Evolutionary conservation across 495 filamentous ascomycete genomes (phyloP), one percentile per base, ranked within the genome.

Genomic region (Aspergillus panamensis): DNA sequence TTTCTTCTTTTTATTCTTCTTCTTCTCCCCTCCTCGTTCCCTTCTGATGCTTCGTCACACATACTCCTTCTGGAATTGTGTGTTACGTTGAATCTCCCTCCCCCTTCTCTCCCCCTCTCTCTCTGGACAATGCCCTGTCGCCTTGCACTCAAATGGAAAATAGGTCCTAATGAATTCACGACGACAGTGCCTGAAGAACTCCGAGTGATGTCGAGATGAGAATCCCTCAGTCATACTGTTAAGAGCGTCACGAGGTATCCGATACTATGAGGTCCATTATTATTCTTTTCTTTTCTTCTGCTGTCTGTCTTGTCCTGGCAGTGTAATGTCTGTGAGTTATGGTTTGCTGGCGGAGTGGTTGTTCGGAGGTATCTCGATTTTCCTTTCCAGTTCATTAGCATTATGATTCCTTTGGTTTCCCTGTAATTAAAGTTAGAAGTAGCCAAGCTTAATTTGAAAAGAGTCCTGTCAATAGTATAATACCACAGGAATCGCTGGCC

Each of bases 91-190:
- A 3, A 25, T 39, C 49, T 52, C 19, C 42, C 42, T 44, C 17
- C 40, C 14, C 42, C 42, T 44, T 45, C 16, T 16, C 42, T 21
- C n/a, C 6, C 17, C 2, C 1, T 16, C 20, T 21, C 25, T 25
- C 25, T 25, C 25, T 25, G 25, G 5, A 25, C 25, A 2, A 25
- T 25, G 5, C 37, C 42, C 42, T 20, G 42, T 45, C 10, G 42
- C 6, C 20, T 48, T 37, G 31, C 47, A 58, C 51, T 43, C 42
- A 44, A 16, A 43, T 54, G 35, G 16, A 54, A 65, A 71, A 69
- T 70, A 71, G 68, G 69, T 69, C 55, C 51, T 64, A 48, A 66
- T 57, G 64, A 60, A 49, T 4, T 49, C 20, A 45, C 42, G 47
- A 49, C 47, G 19, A 49, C 47, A 49, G 47, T 49, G 47, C 47